Evolutionary conservation across 192 early-diverging fungal species (phyloP), one percentile per base, ranked within the genome.

Genomic region (Coemansia sp.): DNA sequence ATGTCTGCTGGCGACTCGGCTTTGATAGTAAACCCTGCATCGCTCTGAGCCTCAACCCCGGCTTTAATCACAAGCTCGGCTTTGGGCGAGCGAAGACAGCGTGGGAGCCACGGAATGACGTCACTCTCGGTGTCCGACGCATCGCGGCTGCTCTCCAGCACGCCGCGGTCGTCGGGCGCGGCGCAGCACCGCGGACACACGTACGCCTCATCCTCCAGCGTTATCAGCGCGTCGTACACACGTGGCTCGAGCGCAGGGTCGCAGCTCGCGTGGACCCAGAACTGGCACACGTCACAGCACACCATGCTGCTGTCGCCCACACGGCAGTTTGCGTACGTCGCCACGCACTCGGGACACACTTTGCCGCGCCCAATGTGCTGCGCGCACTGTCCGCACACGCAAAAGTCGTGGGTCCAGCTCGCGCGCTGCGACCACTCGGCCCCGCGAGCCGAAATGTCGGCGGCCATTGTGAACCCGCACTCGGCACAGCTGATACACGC

Each of bases 201-300:
- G 38, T 87, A 87, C 11, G 79, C 77, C 14, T 73, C 81, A 18
- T 77, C 83, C 32, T 77, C 73, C 12, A 81, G 77, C 30, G 84
- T 67, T 3, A 82, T 78, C 27, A 87, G 53, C n/a, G 77, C 71
- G 18, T 86, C 82, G 35, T 86, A 87, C 7, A 84, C 84, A 0
- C 47, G 43, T 6, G 82, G 72, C 8, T 79, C 73, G 24, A 86
- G 56, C 0, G 56, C 42, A 0, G 65, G 60, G 25, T 87, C 86
- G 58, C 86, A 87, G 23, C 65, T 71, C 6, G 78, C 54, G 64
- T 87, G 86, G 4, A 87, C 66, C 86, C 86, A 87, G 19, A 67
- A 56, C 5, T 65, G 62, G 51, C 86, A 87, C 7, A 81, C 66
- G 43, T 87, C 86, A 54, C 84, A 87, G 67, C 81, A 81, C 14